Conservation (phyloP, 202 grass and related monocot genomes). For the Carex arenaria region DNA sequence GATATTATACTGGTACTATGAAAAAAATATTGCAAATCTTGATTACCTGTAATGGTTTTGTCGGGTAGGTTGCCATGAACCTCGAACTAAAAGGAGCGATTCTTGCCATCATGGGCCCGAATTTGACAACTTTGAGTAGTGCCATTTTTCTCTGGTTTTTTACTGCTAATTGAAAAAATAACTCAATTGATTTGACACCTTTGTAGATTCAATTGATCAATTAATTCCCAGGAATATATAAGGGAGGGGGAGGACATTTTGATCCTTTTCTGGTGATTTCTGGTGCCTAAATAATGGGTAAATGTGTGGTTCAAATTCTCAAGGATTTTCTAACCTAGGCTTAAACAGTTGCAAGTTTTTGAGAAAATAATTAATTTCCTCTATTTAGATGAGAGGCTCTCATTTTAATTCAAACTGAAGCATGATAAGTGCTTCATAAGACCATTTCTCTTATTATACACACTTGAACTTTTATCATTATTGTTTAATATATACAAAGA, state of each 20-base stretch:
- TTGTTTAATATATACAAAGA: not conserved
- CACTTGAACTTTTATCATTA: not conserved
- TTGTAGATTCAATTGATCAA: not conserved
- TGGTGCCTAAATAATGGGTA: not conserved
- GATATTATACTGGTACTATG: not conserved
- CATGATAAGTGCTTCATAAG: not conserved
- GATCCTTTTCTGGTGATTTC: not conserved
- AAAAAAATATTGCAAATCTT: not conserved
- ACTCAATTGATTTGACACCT: not conserved
- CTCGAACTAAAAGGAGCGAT: conserved; percentile 12
- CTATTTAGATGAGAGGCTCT: conserved; percentile 17
- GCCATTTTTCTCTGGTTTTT: conserved; percentile 18
- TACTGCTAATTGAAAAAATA: not conserved
- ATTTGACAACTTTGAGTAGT: conserved; percentile 10
- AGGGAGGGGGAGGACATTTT: not conserved
- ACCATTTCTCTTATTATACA: not conserved
- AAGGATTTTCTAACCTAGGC: conserved; percentile 7
- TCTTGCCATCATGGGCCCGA: conserved; percentile 6
- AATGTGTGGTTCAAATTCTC: not conserved
- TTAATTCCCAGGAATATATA: not conserved
- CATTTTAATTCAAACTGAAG: not conserved
- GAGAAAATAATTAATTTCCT: conserved; percentile 7
- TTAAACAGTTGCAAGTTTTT: not conserved
- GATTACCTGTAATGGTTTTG: conserved; percentile 11
- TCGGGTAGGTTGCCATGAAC: not conserved